These are phyloP conservation scores for Crinitomyces ghanaensis DNA, from an alignment of 805 yeast genomes.

Conservation along the genomic window DNA sequence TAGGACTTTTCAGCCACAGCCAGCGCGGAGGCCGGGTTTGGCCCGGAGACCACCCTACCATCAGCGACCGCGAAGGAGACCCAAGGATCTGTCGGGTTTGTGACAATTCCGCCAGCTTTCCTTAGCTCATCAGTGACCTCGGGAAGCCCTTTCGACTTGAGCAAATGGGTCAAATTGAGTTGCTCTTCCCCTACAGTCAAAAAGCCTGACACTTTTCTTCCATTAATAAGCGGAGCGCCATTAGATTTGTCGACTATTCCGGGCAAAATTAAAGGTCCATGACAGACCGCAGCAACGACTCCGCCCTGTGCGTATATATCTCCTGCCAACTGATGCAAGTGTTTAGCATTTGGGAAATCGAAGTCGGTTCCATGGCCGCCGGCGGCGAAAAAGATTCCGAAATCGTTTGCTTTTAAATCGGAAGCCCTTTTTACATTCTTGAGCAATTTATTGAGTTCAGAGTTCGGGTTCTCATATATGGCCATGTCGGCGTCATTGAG, in stretches of 20 bases:
- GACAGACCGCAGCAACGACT: constrained; percentile 54
- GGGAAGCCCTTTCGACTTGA: constrained; percentile 22
- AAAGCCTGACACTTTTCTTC: constrained; percentile 50
- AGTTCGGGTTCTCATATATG: constrained; percentile 29
- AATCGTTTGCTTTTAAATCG: constrained; percentile 39
- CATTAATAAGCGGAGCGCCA: constrained; percentile 37
- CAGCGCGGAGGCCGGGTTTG: constrained; percentile 38
- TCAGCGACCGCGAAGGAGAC: constrained; percentile 42
- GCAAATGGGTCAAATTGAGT: constrained; percentile 21
- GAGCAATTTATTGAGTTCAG: constrained; percentile 32
- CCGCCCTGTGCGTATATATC: constrained; percentile 41
- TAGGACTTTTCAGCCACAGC: constrained; percentile 10
- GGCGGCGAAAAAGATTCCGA: constrained; percentile 45
- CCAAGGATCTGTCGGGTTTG: constrained; percentile 42
- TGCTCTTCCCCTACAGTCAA: constrained; percentile 41
- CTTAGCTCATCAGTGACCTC: constrained; percentile 32
- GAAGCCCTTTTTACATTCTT: constrained; percentile 35
- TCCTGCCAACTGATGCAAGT: constrained; percentile 35
- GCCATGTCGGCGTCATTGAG: constrained; percentile 35
- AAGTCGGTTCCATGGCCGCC: constrained; percentile 56
- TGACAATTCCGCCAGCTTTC: constrained; percentile 33
- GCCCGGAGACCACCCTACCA: constrained; percentile 51
- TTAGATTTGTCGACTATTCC: constrained; percentile 32
- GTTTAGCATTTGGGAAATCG: constrained; percentile 45
- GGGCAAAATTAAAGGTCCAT: constrained; percentile 53